phyloP scores from a whole-genome alignment of 1,139 yeast species.

The Debaryomyces nepalensis region DNA sequence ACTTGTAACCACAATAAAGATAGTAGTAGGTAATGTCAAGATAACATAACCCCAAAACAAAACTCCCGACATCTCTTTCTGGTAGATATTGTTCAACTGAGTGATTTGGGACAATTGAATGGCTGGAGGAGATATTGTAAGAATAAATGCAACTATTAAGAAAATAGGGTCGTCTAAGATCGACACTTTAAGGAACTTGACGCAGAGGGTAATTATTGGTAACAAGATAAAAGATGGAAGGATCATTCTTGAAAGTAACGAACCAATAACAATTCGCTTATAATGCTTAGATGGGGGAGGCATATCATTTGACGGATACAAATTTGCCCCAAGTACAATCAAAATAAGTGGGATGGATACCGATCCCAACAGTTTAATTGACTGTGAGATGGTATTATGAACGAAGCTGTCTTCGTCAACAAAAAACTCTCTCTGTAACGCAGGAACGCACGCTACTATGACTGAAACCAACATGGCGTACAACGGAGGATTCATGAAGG shows the following conservation, averaged over 20 bases:
- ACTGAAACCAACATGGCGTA: conserved; percentile 89
- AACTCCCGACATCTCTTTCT: conserved; percentile 85
- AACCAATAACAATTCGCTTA: conserved; percentile 63
- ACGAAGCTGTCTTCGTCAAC: conserved; percentile 55
- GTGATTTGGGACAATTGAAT: conserved; percentile 83
- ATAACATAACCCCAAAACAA: conserved; percentile 85
- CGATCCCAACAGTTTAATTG: conserved; percentile 78
- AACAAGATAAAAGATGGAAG: conserved; percentile 69
- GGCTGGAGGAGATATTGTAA: conserved; percentile 84
- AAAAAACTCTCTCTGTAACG: conserved; percentile 68
- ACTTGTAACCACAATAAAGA: conserved; percentile 69
- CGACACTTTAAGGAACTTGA: conserved; percentile 66
- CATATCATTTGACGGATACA: conserved; percentile 66
- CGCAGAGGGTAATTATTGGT: conserved; percentile 69
- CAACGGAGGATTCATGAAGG: conserved; percentile 91
- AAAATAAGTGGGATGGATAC: conserved; percentile 87
- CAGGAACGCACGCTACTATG: conserved; percentile 79
- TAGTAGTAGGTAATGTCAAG: conserved; percentile 77
- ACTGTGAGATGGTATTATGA: conserved; percentile 74
- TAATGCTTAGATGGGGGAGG: conserved; percentile 68
- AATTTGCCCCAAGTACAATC: conserved; percentile 76
- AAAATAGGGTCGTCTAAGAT: conserved; percentile 86
- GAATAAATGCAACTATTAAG: conserved; percentile 71
- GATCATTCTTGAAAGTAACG: conserved; percentile 76
- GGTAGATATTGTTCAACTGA: conserved; percentile 75